Conservation (phyloP, 805 yeast species). For the Saccharomycopsis capsularis region DNA sequence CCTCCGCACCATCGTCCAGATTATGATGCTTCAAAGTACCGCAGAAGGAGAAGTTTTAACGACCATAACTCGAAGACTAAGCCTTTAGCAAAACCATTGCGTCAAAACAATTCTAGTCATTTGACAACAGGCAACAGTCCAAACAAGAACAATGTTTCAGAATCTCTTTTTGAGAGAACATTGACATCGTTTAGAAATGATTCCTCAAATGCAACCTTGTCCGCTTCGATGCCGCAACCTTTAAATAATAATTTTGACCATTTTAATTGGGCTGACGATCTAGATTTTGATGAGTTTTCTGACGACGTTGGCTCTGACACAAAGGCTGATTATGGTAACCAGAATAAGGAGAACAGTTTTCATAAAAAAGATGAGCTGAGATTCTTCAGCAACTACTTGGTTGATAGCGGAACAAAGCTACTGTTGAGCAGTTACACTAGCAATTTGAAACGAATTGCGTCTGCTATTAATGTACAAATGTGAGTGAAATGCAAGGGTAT, state of each 20-base stretch:
- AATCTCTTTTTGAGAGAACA: background rate
- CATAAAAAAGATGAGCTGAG: too few species aligned
- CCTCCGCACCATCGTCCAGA: slow-evolving; percentile 23
- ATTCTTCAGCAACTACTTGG: background rate
- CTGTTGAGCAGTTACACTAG: background rate
- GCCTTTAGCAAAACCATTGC: background rate
- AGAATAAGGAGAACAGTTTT: too few species aligned
- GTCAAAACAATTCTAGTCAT: background rate
- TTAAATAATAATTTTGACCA: background rate
- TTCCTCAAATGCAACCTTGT: background rate
- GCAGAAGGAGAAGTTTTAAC: slow-evolving; percentile 2
- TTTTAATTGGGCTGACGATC: slow-evolving; percentile 16
- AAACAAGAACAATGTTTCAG: too few species aligned
- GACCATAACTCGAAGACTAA: background rate
- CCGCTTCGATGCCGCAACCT: slow-evolving; percentile 5
- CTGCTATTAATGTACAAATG: slow-evolving; percentile 9
- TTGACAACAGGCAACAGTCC: background rate
- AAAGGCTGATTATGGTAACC: too few species aligned
- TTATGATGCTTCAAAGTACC: slow-evolving; percentile 17
- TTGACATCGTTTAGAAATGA: background rate
- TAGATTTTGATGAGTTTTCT: slow-evolving; percentile 1
- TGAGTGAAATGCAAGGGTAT: too few species aligned
- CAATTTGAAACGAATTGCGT: slow-evolving; percentile 4
- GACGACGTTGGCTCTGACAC: background rate
- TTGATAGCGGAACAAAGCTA: background rate